Evolutionary conservation across 192 early-diverging fungal genomes (phyloP).

Genomic region (Endogone sp.): DNA sequence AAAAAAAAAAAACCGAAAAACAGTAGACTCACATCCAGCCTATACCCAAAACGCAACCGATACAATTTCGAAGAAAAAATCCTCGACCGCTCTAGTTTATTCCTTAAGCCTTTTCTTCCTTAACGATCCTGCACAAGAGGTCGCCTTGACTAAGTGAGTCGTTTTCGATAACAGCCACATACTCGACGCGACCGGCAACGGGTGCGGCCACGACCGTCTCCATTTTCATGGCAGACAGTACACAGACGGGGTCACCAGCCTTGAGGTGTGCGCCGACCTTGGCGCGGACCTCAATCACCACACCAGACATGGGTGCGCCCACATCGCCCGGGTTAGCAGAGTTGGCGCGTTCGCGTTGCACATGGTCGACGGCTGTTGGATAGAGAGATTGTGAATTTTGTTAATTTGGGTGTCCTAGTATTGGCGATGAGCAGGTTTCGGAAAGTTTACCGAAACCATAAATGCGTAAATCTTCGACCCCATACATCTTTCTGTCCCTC

Average conservation of each 20-base stretch:
- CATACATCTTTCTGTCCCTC: too few relatives aligned
- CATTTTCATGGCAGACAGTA: conserved; percentile 98
- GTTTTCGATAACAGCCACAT: conserved; percentile 63
- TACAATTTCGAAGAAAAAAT: too few relatives aligned
- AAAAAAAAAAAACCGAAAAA: too few relatives aligned
- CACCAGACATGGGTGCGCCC: conserved; percentile 95
- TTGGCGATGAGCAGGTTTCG: background rate
- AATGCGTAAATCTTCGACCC: too few relatives aligned
- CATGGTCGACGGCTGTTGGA: conserved; percentile 45
- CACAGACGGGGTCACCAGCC: conserved; percentile 85
- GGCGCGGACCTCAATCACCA: conserved; percentile 89
- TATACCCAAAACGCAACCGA: too few relatives aligned
- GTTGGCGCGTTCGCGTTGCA: conserved; percentile 74
- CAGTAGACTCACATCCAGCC: too few relatives aligned
- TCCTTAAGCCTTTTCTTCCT: conserved; percentile 19
- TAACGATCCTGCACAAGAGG: conserved; percentile 70
- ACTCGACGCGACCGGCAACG: conserved; percentile 68
- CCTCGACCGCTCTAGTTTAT: too few relatives aligned
- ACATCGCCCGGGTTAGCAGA: conserved; percentile 73
- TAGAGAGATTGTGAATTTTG: background rate
- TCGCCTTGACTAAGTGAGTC: conserved; percentile 84
- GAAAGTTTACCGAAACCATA: too few relatives aligned
- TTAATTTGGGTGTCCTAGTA: background rate
- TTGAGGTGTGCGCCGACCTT: conserved; percentile 79
- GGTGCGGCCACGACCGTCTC: conserved; percentile 90